Evolutionary conservation across 2,329 filamentous ascomycete genomes (phyloP).

Genomic region (Botryotinia narcissicola): DNA sequence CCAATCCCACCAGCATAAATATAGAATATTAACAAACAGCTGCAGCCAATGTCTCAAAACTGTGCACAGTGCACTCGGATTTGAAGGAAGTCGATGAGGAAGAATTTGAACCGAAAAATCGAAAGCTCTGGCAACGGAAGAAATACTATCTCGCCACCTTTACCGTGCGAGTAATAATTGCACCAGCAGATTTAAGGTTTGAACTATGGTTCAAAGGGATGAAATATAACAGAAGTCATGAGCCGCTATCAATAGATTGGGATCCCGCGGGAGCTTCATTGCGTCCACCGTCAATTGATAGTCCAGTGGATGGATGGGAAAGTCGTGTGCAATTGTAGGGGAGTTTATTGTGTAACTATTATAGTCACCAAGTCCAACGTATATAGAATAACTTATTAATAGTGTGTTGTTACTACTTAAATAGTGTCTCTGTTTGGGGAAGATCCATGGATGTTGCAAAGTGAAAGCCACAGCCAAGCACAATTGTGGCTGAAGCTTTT

Average conservation of each 20-base stretch:
- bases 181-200: conserved; percentile 52
- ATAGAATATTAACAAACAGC: background rate
- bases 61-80: conserved; percentile 45
- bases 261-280: conserved; percentile 17
- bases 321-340: background rate
- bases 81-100: conserved; percentile 42
- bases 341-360: background rate
- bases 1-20: background rate
- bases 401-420: background rate
- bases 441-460: background rate
- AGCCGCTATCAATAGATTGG: conserved; percentile 22
- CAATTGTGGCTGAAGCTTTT: background rate
- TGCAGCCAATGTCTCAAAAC: conserved; percentile 41
- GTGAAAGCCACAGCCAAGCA: background rate
- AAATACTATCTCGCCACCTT: conserved; percentile 45
- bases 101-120: conserved; percentile 42
- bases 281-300: conserved; percentile 9
- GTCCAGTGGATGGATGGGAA: conserved; percentile 9
- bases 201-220: conserved; percentile 46
- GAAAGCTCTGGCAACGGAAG: conserved; percentile 40
- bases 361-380: background rate
- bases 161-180: conserved; percentile 54
- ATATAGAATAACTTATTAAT: background rate
- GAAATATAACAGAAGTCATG: conserved; percentile 32
- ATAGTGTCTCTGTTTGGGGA: background rate